phyloP scores from a whole-genome alignment of 768 basidiomycete species.

The Chiua virens region DNA sequence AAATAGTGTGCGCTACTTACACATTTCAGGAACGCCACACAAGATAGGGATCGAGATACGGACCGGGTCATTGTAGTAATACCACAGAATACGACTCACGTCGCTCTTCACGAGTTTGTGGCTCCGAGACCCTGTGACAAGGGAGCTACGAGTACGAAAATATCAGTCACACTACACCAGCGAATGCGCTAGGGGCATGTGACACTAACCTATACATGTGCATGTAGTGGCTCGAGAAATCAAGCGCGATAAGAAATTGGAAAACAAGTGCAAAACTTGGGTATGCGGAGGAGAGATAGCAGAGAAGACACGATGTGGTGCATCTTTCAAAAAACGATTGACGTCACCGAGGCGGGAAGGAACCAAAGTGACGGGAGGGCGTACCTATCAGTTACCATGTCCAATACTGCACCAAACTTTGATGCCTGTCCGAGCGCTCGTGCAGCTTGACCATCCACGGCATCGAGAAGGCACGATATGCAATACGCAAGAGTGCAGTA shows the following conservation, averaged over 20 bases:
- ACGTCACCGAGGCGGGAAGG: not conserved
- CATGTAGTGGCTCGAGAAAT: constrained; percentile 99
- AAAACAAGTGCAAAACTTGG: constrained; percentile 82
- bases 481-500: constrained; percentile 88
- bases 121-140: constrained; percentile 90
- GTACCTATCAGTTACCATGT: constrained; percentile 99
- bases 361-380: constrained; percentile 19
- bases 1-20: constrained; percentile 75
- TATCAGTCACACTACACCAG: constrained; percentile 2
- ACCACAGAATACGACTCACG: constrained; percentile 87
- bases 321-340: constrained; percentile 56
- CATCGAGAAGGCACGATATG: constrained; percentile 91
- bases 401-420: constrained; percentile 96
- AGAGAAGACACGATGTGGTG: constrained; percentile 92
- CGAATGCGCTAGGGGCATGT: too few relatives aligned
- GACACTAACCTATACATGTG: constrained; percentile 92
- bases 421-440: constrained; percentile 86
- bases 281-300: constrained; percentile 90
- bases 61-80: constrained; percentile 93
- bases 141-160: constrained; percentile 56
- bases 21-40: not conserved
- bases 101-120: constrained; percentile 93
- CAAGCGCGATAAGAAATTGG: constrained; percentile 94
- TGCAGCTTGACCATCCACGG: constrained; percentile 92
- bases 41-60: constrained; percentile 31